Percentiles rank a stretch among this genome's conserved stretches.
phyloP scores from a whole-genome alignment of 116 monocot species.

The Cymodocea nodosa region DNA sequence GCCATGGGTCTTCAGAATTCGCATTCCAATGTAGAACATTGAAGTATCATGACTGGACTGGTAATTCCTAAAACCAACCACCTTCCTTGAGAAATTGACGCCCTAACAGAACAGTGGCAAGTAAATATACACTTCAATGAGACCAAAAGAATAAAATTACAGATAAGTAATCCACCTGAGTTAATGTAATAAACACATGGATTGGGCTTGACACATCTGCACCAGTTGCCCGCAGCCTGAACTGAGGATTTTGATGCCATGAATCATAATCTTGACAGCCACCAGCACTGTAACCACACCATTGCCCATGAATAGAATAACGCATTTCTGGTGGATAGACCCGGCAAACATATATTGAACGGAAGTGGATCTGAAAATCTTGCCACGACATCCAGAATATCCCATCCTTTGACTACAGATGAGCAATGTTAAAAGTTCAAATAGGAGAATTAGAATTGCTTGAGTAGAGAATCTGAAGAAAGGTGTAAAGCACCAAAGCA shows the following conservation, averaged over 20 bases:
- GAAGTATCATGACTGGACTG: constrained; percentile 91
- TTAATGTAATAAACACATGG: constrained; percentile 96
- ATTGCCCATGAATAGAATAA: constrained; percentile 88
- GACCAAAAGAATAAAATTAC: neutral
- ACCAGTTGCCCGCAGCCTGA: constrained; percentile 56
- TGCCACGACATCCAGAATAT: constrained; percentile 99
- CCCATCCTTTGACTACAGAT: constrained; percentile 80
- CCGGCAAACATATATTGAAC: constrained; percentile 98
- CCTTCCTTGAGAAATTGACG: constrained; percentile 84
- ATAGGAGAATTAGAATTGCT: neutral
- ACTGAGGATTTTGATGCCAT: constrained; percentile 99
- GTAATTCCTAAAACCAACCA: constrained; percentile 72
- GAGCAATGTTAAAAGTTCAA: neutral
- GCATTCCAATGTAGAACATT: constrained; percentile 98
- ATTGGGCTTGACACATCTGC: constrained; percentile 62
- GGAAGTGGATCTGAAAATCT: constrained; percentile 99
- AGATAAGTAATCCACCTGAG: constrained; percentile 48
- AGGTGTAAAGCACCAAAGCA: neutral
- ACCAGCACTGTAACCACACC: constrained; percentile 95
- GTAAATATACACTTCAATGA: too few relatives aligned
- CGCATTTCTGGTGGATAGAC: constrained; percentile 97
- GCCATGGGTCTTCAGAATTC: constrained; percentile 89
- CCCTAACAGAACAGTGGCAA: constrained; percentile 32
- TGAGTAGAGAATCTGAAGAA: too few relatives aligned
- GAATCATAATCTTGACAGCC: constrained; percentile 99